Conservation (phyloP, 495 filamentous ascomycete species). For the Daldinia concentrica region DNA sequence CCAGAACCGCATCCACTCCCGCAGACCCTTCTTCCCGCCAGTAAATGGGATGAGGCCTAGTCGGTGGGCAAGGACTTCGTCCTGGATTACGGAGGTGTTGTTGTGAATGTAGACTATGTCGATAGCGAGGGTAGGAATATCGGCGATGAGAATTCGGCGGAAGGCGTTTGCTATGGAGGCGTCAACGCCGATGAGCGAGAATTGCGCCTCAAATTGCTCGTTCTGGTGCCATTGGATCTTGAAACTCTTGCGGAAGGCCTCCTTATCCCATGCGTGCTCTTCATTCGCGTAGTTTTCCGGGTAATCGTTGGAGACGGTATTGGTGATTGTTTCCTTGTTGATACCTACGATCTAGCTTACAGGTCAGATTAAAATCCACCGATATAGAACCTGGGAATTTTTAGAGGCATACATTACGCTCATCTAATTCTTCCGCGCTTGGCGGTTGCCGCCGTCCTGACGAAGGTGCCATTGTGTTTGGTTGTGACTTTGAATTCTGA, state of each 20-base stretch:
- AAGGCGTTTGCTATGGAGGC: conserved; percentile 97
- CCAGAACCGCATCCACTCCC: conserved; percentile 78
- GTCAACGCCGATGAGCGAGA: conserved; percentile 91
- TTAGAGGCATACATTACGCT: conserved; percentile 51
- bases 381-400: not conserved
- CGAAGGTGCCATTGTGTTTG: conserved; percentile 53
- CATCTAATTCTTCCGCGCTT: conserved; percentile 51
- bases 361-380: conserved; percentile 11
- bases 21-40: conserved; percentile 76
- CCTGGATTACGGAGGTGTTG: conserved; percentile 97
- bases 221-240: conserved; percentile 84
- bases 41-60: conserved; percentile 91
- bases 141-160: conserved; percentile 94
- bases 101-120: conserved; percentile 89
- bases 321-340: conserved; percentile 85
- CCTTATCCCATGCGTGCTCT: conserved; percentile 85
- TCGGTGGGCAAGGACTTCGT: conserved; percentile 91
- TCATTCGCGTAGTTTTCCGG: conserved; percentile 91
- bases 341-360: conserved; percentile 80
- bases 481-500: conserved; percentile 9
- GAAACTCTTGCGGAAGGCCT: conserved; percentile 74
- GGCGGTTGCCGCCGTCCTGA: conserved; percentile 46
- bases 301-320: conserved; percentile 88
- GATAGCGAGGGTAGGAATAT: conserved; percentile 93
- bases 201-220: conserved; percentile 75